These are phyloP conservation scores for Exophiala calicioides DNA, from an alignment of 2,329 filamentous ascomycete genomes.

Conservation along the genomic window DNA sequence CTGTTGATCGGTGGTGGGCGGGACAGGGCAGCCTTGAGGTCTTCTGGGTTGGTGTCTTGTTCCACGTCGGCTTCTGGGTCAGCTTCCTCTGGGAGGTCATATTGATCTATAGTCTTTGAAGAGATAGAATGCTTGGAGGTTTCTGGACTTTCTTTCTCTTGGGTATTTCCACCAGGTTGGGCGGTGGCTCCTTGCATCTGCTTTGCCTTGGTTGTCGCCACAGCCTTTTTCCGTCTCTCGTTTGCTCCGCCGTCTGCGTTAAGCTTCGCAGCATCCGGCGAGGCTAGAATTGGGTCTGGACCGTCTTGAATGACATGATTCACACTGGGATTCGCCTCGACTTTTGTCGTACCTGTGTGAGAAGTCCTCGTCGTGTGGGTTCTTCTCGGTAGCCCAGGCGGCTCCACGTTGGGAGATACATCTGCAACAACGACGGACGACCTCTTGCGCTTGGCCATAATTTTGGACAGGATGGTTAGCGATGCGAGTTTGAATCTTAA, in stretches of 20 bases:
- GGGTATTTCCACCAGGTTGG: too few relatives aligned
- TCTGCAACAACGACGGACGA: conserved; percentile 8
- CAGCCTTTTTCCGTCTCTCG: conserved; percentile 15
- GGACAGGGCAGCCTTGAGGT: conserved; percentile 59
- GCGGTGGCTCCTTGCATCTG: neutral
- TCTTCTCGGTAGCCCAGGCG: conserved; percentile 26
- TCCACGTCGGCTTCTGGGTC: conserved; percentile 58
- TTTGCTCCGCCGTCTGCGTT: conserved; percentile 1
- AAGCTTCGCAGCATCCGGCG: conserved; percentile 32
- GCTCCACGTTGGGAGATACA: conserved; percentile 16
- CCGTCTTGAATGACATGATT: conserved; percentile 33
- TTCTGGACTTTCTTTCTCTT: conserved; percentile 18
- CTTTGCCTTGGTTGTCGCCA: conserved; percentile 1
- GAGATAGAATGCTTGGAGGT: conserved; percentile 24
- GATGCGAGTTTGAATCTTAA: too few relatives aligned
- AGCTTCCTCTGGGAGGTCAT: conserved; percentile 30
- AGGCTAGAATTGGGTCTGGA: conserved; percentile 32
- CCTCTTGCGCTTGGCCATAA: conserved; percentile 32
- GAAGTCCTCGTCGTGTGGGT: conserved; percentile 29
- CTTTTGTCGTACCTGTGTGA: conserved; percentile 22
- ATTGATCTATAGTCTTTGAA: conserved; percentile 30
- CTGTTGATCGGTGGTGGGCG: conserved; percentile 80
- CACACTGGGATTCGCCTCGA: conserved; percentile 34
- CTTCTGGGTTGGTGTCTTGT: conserved; percentile 55
- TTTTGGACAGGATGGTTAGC: neutral